These are phyloP conservation scores for Lichtheimia hyalospora DNA, from an alignment of 371 early-diverging fungal genomes.

Conservation along the genomic window DNA sequence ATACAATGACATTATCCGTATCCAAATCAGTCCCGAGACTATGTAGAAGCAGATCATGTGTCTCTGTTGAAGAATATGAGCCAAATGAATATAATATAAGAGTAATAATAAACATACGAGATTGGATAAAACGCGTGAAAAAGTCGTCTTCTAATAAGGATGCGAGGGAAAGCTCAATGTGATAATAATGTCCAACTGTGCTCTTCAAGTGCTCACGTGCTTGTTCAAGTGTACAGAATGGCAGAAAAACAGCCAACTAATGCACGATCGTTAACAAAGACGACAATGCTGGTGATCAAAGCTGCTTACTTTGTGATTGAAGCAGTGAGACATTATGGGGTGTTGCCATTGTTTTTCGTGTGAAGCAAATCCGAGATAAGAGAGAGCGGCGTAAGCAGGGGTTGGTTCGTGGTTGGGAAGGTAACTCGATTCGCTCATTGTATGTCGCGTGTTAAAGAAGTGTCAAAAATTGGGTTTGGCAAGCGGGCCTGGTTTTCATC, in stretches of 20 bases:
- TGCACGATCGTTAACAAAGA: conserved; percentile 8
- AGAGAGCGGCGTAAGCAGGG: conserved; percentile 7
- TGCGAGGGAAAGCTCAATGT: conserved; percentile 30
- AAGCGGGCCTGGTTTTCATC: too few species aligned
- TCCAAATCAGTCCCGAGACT: conserved; percentile 51
- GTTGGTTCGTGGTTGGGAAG: conserved; percentile 6
- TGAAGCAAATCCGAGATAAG: conserved; percentile 25
- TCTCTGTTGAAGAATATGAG: conserved; percentile 8
- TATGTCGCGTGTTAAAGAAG: neutral
- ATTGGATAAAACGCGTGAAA: conserved; percentile 25
- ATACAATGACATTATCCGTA: conserved; percentile 50
- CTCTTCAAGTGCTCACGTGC: conserved; percentile 18
- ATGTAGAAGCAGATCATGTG: conserved; percentile 27
- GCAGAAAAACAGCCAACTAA: conserved; percentile 22
- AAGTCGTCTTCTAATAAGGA: conserved; percentile 34
- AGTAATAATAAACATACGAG: conserved; percentile 20
- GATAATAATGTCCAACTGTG: conserved; percentile 28
- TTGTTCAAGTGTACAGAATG: conserved; percentile 25
- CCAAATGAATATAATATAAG: neutral
- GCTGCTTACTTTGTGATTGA: conserved; percentile 49
- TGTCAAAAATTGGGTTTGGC: too few species aligned
- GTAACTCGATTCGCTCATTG: conserved; percentile 9
- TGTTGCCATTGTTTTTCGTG: conserved; percentile 24
- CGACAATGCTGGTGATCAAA: neutral
- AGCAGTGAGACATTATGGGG: conserved; percentile 48